Evolutionary conservation across 441 rosid species (phyloP).

Genomic region (Capsella rubella): DNA sequence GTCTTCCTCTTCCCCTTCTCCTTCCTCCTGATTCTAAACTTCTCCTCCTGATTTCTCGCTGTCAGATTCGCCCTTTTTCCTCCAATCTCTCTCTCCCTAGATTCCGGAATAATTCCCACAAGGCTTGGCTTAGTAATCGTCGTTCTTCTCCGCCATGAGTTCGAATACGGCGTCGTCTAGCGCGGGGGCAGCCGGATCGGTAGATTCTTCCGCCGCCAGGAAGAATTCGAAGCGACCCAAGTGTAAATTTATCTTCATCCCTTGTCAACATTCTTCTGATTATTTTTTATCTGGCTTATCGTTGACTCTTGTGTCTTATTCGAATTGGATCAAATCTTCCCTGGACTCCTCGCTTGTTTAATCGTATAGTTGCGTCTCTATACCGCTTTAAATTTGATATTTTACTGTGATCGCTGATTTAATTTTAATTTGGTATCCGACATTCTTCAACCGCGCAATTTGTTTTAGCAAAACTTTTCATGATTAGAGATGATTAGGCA

Average conservation of each 20-base stretch:
- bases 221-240: constrained; percentile 83
- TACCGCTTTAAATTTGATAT: not conserved
- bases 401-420: constrained; percentile 3
- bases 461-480: too few relatives aligned
- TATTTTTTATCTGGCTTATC: constrained; percentile 2
- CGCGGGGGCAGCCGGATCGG: constrained; percentile 62
- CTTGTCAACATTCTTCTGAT: not conserved
- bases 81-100: constrained; percentile 19
- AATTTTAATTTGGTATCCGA: not conserved
- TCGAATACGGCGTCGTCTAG: constrained; percentile 67
- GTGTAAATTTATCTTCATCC: constrained; percentile 49
- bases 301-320: constrained; percentile 30
- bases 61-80: constrained; percentile 14
- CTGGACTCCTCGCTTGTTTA: constrained; percentile 1
- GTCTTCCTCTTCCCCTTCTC: not conserved
- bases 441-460: not conserved
- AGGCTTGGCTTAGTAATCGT: not conserved
- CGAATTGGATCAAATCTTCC: constrained; percentile 12
- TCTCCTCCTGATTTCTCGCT: constrained; percentile 25
- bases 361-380: not conserved
- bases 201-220: constrained; percentile 66
- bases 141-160: constrained; percentile 49
- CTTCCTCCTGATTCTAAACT: constrained; percentile 3
- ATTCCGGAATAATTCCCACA: not conserved
- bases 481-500: not conserved